These are phyloP conservation scores for Erysiphe neolycopersici DNA, from an alignment of 2,329 filamentous ascomycete genomes.

Conservation along the genomic window DNA sequence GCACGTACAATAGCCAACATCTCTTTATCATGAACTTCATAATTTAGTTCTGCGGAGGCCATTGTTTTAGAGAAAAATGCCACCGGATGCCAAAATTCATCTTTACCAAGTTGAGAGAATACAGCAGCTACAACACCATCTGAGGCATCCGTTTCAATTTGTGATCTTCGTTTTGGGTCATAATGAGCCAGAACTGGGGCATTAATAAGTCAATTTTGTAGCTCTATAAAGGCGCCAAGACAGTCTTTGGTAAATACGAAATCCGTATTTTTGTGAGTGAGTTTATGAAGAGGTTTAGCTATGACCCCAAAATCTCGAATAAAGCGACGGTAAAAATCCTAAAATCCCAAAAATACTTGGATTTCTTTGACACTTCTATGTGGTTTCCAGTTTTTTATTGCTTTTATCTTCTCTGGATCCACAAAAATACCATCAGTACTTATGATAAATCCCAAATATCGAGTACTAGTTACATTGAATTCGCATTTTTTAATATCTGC, in stretches of 20 bases:
- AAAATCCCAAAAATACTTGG: not conserved
- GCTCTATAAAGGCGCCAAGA: too few species aligned
- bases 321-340: not conserved
- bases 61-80: not conserved
- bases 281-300: too few species aligned
- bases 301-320: not conserved
- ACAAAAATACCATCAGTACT: too few species aligned
- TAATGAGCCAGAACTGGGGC: not conserved
- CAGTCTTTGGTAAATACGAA: too few species aligned
- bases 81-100: not conserved
- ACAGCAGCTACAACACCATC: not conserved
- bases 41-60: not conserved
- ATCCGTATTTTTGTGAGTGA: too few species aligned
- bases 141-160: not conserved
- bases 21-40: conserved; percentile 1
- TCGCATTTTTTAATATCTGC: conserved; percentile 1
- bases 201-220: too few species aligned
- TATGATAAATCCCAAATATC: not conserved
- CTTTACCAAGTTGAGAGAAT: conserved; percentile 1
- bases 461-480: not conserved
- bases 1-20: not conserved
- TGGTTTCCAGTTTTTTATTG: not conserved
- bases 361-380: not conserved
- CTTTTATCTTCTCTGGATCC: too few species aligned
- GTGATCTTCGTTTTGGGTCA: not conserved